Base-by-base conservation (phyloP, 2,329 filamentous ascomycete species). In the Ramichloridium luteum region DNA sequence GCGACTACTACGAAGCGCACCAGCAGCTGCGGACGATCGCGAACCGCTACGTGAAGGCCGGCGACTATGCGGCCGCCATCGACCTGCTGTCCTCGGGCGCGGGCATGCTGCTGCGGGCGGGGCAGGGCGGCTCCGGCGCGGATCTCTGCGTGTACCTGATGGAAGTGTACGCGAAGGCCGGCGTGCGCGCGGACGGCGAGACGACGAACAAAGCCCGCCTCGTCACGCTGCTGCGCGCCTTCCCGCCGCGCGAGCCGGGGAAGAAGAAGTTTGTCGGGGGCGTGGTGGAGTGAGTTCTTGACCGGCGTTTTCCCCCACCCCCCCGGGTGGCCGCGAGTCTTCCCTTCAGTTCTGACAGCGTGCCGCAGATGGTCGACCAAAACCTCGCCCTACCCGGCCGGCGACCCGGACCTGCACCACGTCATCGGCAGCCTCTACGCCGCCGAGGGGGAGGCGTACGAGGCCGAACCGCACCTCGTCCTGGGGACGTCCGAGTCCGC, bases 21-120 rank as follows among this genome's bases (percentile, higher is more conserved):
- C 90, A 98, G 60, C 90, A 98, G 65, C 83, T 93, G 45, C 84
- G 90, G 41, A 86, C 94, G 33, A 88, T 94, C 46, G 86, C 86
- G 39, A 80, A 84, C 23, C 85, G 92, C 36, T 93, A 98, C 63
- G 76, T 88, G 57, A 96, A 96, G 64, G 70, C 79, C 26, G 65
- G 72, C 39, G 88, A 88, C 68, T 94, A 81, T 71, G 58, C 69
- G 45, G 79, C 84, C 9, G 90, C 92, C 28, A 78, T 85, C 54
- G 82, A 93, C 46, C 80, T 96, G 43, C 71, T 98, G 43, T 78
- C 73, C 57, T 79, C 72, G 43, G 90, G 93, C 40, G 80, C 88
- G 1, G 77, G 81, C 46, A 77, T 86, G 16, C 72, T 98, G 6
- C 71, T 98, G 26, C 80, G 84, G 56, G 86, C 88, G 15, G 84